A percentile compares a stretch with the other conserved stretches of the same genome.
These are phyloP conservation scores for Marchantia polymorpha DNA, from an alignment of 225 moss, liverwort and hornwort species.

Conservation along the genomic window DNA sequence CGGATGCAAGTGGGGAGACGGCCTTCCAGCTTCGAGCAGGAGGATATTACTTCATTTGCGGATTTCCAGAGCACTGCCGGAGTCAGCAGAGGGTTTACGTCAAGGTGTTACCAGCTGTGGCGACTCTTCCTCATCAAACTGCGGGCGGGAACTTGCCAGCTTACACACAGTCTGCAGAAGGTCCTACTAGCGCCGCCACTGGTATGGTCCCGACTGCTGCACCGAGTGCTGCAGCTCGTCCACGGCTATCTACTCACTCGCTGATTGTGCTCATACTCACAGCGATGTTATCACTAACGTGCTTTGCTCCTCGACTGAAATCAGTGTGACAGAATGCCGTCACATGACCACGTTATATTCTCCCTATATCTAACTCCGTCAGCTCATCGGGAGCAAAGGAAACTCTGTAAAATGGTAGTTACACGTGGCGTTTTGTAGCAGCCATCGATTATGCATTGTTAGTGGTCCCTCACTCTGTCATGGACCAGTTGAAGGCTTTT, in stretches of 20 bases:
- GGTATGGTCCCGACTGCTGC: background rate
- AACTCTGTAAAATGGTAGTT: background rate
- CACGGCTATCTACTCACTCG: background rate
- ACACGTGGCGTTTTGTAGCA: background rate
- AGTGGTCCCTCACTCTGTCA: background rate
- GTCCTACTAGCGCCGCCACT: background rate
- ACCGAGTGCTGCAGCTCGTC: background rate
- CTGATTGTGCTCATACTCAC: background rate
- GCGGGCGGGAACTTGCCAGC: background rate
- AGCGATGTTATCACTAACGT: too few species aligned
- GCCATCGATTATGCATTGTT: background rate
- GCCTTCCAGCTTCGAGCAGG: conserved; percentile 25
- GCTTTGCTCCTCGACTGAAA: too few species aligned
- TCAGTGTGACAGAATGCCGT: too few species aligned
- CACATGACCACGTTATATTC: too few species aligned
- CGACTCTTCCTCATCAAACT: background rate
- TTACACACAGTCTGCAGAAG: conserved; percentile 11
- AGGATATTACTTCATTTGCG: conserved; percentile 41
- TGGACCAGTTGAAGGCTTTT: background rate
- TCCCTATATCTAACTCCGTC: too few species aligned
- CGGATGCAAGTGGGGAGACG: conserved; percentile 39
- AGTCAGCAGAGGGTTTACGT: conserved; percentile 30
- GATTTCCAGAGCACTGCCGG: conserved; percentile 43
- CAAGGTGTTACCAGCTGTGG: conserved; percentile 15
- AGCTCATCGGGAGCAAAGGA: background rate